Evolutionary conservation across 2,329 filamentous ascomycete species (phyloP).

Genomic region (Aspergillus sp.): DNA sequence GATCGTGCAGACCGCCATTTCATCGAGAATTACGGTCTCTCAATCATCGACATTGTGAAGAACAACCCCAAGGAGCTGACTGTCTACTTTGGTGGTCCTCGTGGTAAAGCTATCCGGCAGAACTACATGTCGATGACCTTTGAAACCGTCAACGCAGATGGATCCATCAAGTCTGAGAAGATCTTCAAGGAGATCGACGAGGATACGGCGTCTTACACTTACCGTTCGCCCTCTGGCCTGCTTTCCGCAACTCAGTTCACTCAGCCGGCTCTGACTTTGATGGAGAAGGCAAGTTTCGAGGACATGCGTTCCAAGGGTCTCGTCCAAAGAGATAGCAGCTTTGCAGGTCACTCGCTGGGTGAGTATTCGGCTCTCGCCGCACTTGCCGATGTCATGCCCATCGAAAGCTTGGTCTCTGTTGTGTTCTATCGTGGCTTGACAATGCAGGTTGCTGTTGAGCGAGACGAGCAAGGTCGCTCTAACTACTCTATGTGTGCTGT

Average conservation of each 20-base stretch:
- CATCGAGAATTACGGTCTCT: constrained; percentile 97
- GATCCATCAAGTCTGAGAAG: constrained; percentile 94
- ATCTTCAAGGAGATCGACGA: constrained; percentile 99
- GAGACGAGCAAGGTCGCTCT: constrained; percentile 86
- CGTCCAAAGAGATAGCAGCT: constrained; percentile 93
- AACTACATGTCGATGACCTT: constrained; percentile 99
- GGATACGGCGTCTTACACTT: constrained; percentile 92
- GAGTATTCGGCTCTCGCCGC: constrained; percentile 97
- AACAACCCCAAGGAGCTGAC: constrained; percentile 99
- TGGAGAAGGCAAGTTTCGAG: constrained; percentile 99
- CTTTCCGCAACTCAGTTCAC: constrained; percentile 98
- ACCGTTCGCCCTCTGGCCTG: constrained; percentile 89
- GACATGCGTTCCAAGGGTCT: constrained; percentile 98
- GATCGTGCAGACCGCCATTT: constrained; percentile 97
- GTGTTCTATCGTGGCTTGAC: constrained; percentile 99
- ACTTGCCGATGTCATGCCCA: constrained; percentile 98
- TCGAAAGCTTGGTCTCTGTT: constrained; percentile 95
- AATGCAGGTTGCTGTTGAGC: constrained; percentile 98
- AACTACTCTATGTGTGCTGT: constrained; percentile 99
- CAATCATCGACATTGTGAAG: constrained; percentile 97
- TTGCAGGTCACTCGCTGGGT: constrained; percentile 95
- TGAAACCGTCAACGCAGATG: constrained; percentile 92
- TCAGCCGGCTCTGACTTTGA: constrained; percentile 92
- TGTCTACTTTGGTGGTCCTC: constrained; percentile 94
- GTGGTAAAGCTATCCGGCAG: constrained; percentile 93